Conservation (phyloP, 2,329 filamentous ascomycete species). For the Cercospora sp. region DNA sequence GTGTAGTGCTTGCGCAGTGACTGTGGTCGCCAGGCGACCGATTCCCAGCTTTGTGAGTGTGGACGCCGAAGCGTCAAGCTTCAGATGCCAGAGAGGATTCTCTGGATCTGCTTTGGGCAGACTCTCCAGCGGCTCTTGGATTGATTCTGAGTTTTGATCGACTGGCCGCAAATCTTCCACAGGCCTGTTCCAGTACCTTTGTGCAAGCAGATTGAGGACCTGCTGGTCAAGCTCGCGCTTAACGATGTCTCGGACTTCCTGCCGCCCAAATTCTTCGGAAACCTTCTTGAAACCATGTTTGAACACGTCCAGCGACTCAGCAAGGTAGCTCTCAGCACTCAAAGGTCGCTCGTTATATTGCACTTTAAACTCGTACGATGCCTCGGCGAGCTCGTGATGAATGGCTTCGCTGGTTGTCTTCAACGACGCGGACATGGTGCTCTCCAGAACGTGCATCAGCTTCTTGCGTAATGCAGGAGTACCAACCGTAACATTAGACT, state of each 20-base stretch:
- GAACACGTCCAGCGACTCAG: slow-evolving; percentile 91
- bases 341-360: slow-evolving; percentile 97
- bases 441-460: slow-evolving; percentile 93
- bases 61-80: slow-evolving; percentile 88
- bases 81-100: slow-evolving; percentile 87
- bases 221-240: slow-evolving; percentile 94
- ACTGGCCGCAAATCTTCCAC: slow-evolving; percentile 72
- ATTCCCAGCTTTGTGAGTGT: slow-evolving; percentile 92
- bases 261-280: slow-evolving; percentile 81
- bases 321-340: slow-evolving; percentile 93
- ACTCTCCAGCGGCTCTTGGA: slow-evolving; percentile 53
- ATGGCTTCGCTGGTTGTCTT: slow-evolving; percentile 90
- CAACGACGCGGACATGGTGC: slow-evolving; percentile 93
- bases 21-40: slow-evolving; percentile 85
- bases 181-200: slow-evolving; percentile 96
- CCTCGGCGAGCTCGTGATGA: slow-evolving; percentile 90
- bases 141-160: slow-evolving; percentile 30
- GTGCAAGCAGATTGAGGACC: slow-evolving; percentile 87
- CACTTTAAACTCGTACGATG: slow-evolving; percentile 98
- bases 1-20: slow-evolving; percentile 86
- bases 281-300: slow-evolving; percentile 98
- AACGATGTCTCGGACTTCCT: slow-evolving; percentile 83
- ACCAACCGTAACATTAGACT: slow-evolving; percentile 66
- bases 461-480: slow-evolving; percentile 89
- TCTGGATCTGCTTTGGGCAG: slow-evolving; percentile 83